Evolutionary conservation across 2,329 filamentous ascomycete species (phyloP).

Genomic region (Ceratocystis ficicola): DNA sequence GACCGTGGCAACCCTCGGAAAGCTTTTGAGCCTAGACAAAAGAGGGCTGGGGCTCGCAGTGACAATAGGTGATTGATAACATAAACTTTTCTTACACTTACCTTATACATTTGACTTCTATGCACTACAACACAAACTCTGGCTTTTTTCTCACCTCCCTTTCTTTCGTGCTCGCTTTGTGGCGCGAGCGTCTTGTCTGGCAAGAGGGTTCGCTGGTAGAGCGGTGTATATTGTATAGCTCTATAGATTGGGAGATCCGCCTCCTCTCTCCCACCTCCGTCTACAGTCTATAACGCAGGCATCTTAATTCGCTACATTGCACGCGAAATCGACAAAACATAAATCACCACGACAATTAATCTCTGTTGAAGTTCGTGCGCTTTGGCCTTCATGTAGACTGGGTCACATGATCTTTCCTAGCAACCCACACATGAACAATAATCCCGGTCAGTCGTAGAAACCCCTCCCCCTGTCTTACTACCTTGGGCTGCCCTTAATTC

Average conservation of each 20-base stretch:
- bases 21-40: too few relatives aligned
- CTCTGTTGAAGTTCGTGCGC: neutral
- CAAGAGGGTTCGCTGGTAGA: neutral
- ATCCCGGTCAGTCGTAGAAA: neutral
- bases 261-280: neutral
- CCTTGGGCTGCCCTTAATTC: neutral
- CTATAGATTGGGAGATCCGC: neutral
- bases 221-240: neutral
- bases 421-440: neutral
- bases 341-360: neutral
- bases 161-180: neutral
- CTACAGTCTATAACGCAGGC: neutral
- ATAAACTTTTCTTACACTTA: constrained; percentile 2
- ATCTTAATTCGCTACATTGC: neutral
- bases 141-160: neutral
- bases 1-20: neutral
- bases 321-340: neutral
- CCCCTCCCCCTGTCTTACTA: neutral
- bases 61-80: neutral
- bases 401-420: constrained; percentile 3
- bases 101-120: neutral
- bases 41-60: neutral
- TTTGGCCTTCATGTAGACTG: neutral
- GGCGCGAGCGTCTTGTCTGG: neutral
- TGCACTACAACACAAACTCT: neutral